A percentile compares a stretch with the other conserved stretches of the same genome.
Evolutionary conservation across 345 rosid species (phyloP).

Genomic region (Camelina laxa): DNA sequence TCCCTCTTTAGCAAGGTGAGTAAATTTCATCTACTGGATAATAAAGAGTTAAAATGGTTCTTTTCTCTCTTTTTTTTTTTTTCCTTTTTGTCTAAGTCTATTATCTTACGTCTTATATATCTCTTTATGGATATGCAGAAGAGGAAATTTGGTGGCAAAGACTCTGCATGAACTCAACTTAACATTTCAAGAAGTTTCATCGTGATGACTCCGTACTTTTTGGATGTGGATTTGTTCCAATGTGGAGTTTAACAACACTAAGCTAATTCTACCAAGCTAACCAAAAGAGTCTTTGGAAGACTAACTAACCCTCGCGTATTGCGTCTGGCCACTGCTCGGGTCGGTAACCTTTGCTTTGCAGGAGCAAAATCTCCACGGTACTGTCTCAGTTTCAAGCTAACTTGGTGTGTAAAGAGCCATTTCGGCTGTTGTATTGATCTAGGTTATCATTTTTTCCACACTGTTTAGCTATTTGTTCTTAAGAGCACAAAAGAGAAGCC

Average conservation of each 20-base stretch:
- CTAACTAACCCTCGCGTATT: conserved; percentile 33
- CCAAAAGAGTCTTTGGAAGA: conserved; percentile 38
- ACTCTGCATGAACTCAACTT: conserved; percentile 79
- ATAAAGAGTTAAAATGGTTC: background rate
- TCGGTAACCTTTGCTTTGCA: background rate
- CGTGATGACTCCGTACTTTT: conserved; percentile 25
- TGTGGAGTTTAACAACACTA: conserved; percentile 25
- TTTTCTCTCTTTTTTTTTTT: background rate
- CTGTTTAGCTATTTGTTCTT: conserved; percentile 15
- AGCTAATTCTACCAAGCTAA: conserved; percentile 42
- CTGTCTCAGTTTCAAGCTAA: conserved; percentile 24
- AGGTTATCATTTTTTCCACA: conserved; percentile 19
- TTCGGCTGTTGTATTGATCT: conserved; percentile 38
- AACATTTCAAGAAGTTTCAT: conserved; percentile 76
- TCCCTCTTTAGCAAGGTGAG: conserved; percentile 64
- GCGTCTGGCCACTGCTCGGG: conserved; percentile 13
- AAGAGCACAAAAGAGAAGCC: conserved; percentile 24
- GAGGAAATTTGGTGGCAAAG: conserved; percentile 85
- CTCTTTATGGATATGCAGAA: conserved; percentile 51
- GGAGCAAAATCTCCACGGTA: conserved; percentile 4
- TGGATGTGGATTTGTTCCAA: conserved; percentile 15
- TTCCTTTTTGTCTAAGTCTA: background rate
- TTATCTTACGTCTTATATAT: conserved; percentile 18
- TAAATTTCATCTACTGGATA: conserved; percentile 10
- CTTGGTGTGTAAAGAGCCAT: conserved; percentile 48